Base-by-base conservation (phyloP, 2,329 filamentous ascomycete genomes). In the Aspergillus novofumigatus region DNA sequence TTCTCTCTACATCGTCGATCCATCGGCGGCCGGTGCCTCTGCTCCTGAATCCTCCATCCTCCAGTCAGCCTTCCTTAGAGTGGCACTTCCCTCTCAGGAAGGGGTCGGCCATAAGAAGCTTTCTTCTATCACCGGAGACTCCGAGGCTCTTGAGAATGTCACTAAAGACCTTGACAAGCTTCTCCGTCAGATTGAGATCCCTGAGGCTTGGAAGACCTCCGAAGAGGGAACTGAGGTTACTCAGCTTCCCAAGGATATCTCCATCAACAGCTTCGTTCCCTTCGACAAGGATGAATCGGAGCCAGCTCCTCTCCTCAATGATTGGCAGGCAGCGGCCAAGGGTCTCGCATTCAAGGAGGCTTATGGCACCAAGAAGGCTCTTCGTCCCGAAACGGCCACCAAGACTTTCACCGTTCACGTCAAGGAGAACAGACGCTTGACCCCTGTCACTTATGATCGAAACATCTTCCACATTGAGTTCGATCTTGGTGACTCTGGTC, bases 381-480 rank as follows among this genome's bases (percentile, higher is more conserved):
- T 99, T 44, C 90, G 94, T 54, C 94, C 94, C 10, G 94, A 99
- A 69, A 80, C 96, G 54, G 79, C 88, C 9, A 86, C 91, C 69
- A 92, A 93, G 83, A 97, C 93, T 1, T 87, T 84, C 68, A 90
- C 91, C 45, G 89, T 97, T 54, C 88, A 86, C 54, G 92, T 99
- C 75, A 91, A 95, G 80, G 94, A 97, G 80, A 97, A 96, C 79
- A 90, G 94, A 60, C 87, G 94, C 62, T 84, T 99, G 55, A 99
- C 94, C 0, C 94, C 94, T 3, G 69, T 77, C 25, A 89, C 87
- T 32, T 99, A 99, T 72, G 92, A 97, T 75, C 91, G 94, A 67
- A 97, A 99, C 82, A 97, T 99, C 76, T 99, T 99, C 88, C 94
- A 99, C 79, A 97, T 99, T 61, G 94, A 99, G 77, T 99, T 99